These are phyloP conservation scores for Globisporangium acanthophoron DNA, from an alignment of 352 stramenopile species.

Conservation along the genomic window DNA sequence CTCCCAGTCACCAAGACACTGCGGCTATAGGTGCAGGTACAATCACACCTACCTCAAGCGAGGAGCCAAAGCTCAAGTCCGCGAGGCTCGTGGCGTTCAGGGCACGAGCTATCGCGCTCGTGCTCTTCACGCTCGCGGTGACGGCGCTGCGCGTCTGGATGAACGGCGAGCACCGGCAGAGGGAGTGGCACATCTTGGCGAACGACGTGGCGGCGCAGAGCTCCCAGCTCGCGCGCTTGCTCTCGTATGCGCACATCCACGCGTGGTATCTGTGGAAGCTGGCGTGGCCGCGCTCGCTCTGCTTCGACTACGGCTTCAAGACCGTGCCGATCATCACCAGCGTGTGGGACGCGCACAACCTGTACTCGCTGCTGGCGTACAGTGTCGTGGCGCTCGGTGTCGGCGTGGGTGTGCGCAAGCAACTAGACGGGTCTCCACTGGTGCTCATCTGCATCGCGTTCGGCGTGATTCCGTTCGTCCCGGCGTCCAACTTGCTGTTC, in stretches of 20 bases:
- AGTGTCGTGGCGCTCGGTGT: slow-evolving; percentile 26
- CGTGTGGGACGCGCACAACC: slow-evolving; percentile 51
- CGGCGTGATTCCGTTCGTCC: slow-evolving; percentile 82
- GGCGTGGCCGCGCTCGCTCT: slow-evolving; percentile 78
- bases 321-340: slow-evolving; percentile 67
- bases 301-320: slow-evolving; percentile 90
- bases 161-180: slow-evolving; percentile 63
- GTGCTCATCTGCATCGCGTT: slow-evolving; percentile 63
- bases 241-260: slow-evolving; percentile 87
- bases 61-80: background rate
- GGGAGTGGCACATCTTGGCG: slow-evolving; percentile 81
- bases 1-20: background rate
- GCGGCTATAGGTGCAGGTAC: too few relatives aligned
- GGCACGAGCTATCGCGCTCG: slow-evolving; percentile 10
- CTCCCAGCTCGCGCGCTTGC: slow-evolving; percentile 20
- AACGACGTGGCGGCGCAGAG: slow-evolving; percentile 77
- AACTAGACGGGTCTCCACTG: slow-evolving; percentile 22
- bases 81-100: background rate
- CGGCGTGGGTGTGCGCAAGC: slow-evolving; percentile 8
- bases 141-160: slow-evolving; percentile 41
- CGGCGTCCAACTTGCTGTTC: slow-evolving; percentile 89
- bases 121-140: slow-evolving; percentile 17
- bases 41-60: background rate
- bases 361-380: slow-evolving; percentile 64
- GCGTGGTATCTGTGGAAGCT: slow-evolving; percentile 88